Base-by-base conservation (phyloP, 2,329 filamentous ascomycete genomes). In the Diaporthe destruens region DNA sequence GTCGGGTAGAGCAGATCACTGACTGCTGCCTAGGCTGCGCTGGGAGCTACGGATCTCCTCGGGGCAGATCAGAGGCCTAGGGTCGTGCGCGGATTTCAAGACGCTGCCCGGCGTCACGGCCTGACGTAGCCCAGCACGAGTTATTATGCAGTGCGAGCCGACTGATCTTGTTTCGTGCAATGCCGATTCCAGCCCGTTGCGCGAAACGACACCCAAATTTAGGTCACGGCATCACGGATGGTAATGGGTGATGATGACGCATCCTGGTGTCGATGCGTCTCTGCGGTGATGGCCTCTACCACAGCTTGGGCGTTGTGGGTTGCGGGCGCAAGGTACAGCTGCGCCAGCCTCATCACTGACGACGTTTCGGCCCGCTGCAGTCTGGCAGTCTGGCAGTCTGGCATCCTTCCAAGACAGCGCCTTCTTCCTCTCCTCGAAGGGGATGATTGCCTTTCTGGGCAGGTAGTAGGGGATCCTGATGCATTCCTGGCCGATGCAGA, bases 391-490 rank as follows among this genome's bases (percentile, higher is more conserved):
- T n/a, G n/a, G 61, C 49, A 66, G 47, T 66, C 23, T 12, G 44
- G 18, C 32, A 65, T 51, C 44, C 61, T 51, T 51, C 61, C 44
- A 23, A 66, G 61, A 47, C 61, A 36, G 61, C 61, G 32, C 59
- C 29, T 4, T 53, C 14, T 39, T 53, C 25, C 47, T 29, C 25
- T 51, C 61, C 61, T 65, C 44, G 9, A 53, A 66, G 61, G 61
- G 61, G 47, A 66, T 66, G 61, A 66, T 39, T 66, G 11, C 61
- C 61, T 66, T 66, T 66, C 61, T 66, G 61, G 61, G 61, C 61
- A 66, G 61, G 61, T 66, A 18, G 61, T 39, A 53, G 32, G 59
- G 61, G 61, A 66, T 53, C 61, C 61, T 66, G 61, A 66, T 9
- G 61, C 47, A 66, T 66, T 66, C 61, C 61, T 66, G 61, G 61